Evolutionary conservation across 2,329 filamentous ascomycete species (phyloP), one percentile per base, ranked within the genome.

Genomic region (Hypoxylon sp.): DNA sequence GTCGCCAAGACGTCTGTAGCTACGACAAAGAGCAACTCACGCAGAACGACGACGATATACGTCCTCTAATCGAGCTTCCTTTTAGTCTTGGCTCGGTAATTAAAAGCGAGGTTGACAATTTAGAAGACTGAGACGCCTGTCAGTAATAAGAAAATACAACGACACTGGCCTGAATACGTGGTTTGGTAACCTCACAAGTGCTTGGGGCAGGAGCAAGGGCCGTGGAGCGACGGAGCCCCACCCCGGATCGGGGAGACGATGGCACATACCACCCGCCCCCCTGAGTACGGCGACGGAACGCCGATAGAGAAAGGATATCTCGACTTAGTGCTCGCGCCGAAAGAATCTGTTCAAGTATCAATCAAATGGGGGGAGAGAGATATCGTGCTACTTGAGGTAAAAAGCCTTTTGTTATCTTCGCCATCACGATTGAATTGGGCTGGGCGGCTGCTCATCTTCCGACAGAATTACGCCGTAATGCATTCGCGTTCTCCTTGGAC

Each of bases 121-220:
- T 4, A 9, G 4, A 30, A 28, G 36, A 9, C 24, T 61, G n/a
- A 59, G 11, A n/a, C n/a, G 9, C 8, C 24, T 7, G 4, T 4
- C 22, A 74, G 77, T 73, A 36, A 72, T 76, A 12, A 67, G 74
- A 9, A 74, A 70, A 11, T 74, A 77, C 49, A 52, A 73, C 7
- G 68, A 72, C 8, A 76, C 71, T 0, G 72, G 70, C 0, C 53
- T 73, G 2, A 68, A 71, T 0, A 73, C 73, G 0, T 78, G 73
- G 67, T 79, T 78, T 44, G 77, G 76, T 5, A 77, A 78, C 50
- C 61, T 78, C n/a, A 78, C 77, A 6, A 75, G 72, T 14, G 76
- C 76, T 1, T 78, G 76, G 76, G 76, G 75, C 3, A 72, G 75
- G 11, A 78, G 75, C 48, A 70, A 56, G 14, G 71, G 75, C 28